Evolutionary conservation across 2,329 filamentous ascomycete species (phyloP).

Genomic region (Xylariales sp.): DNA sequence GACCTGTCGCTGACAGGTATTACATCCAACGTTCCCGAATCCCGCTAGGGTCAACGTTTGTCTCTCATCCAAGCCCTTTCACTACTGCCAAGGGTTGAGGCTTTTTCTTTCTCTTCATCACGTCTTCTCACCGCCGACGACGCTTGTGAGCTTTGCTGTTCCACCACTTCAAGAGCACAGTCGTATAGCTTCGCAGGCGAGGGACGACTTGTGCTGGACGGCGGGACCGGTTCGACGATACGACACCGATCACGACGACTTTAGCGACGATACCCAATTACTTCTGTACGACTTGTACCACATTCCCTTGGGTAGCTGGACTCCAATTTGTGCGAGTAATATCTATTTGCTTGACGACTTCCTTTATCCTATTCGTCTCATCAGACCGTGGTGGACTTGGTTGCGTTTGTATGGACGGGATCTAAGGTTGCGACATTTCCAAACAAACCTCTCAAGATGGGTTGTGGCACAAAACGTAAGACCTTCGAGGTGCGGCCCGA

Average conservation of each 20-base stretch:
- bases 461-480: constrained; percentile 59
- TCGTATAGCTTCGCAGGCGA: constrained; percentile 46
- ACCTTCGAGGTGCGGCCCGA: constrained; percentile 66
- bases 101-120: constrained; percentile 11
- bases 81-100: not conserved
- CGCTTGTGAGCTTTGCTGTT: constrained; percentile 16
- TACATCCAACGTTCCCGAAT: not conserved
- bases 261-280: constrained; percentile 13
- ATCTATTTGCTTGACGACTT: not conserved
- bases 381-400: too few species aligned
- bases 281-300: too few species aligned
- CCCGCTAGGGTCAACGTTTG: constrained; percentile 3
- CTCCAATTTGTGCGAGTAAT: not conserved
- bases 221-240: constrained; percentile 31
- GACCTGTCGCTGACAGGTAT: constrained; percentile 8
- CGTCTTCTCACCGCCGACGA: constrained; percentile 3
- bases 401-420: too few species aligned
- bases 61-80: not conserved
- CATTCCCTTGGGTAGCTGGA: constrained; percentile 12
- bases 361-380: not conserved
- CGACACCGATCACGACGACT: constrained; percentile 17
- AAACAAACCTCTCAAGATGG: constrained; percentile 45
- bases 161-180: constrained; percentile 26
- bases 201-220: constrained; percentile 40
- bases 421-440: not conserved